These are phyloP conservation scores for Proliferodiscus dingleyae DNA, from an alignment of 2,329 filamentous ascomycete species.

Conservation along the genomic window DNA sequence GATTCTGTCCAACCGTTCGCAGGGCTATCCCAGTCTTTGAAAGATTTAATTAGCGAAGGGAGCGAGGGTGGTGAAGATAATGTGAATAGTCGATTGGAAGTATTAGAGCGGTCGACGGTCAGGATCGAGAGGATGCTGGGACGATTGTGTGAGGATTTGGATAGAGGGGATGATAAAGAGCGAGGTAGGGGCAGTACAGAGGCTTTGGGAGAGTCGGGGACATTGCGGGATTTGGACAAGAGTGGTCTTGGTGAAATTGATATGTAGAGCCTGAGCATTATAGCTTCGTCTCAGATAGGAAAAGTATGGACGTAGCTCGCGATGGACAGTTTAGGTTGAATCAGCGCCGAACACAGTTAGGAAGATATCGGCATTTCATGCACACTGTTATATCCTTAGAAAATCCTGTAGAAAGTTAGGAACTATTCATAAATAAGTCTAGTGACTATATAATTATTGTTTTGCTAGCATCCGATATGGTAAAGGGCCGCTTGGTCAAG, in stretches of 20 bases:
- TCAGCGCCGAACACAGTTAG: no score
- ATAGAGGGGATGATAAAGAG: constrained; percentile 8
- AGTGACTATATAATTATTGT: no score
- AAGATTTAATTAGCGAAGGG: constrained; percentile 18
- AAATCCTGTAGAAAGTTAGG: no score
- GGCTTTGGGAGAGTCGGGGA: constrained; percentile 7
- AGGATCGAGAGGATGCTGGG: constrained; percentile 27
- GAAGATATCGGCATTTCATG: no score
- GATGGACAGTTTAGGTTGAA: not conserved
- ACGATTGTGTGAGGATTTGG: constrained; percentile 21
- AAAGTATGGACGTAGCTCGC: not conserved
- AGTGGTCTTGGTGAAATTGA: constrained; percentile 20
- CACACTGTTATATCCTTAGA: no score
- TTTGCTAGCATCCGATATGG: no score
- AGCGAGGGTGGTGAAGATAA: constrained; percentile 18
- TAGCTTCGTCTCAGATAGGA: not conserved
- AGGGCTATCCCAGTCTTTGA: constrained; percentile 20
- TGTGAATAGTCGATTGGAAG: constrained; percentile 19
- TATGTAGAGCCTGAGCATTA: constrained; percentile 1
- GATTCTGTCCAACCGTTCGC: constrained; percentile 28
- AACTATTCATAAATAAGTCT: no score
- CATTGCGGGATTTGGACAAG: constrained; percentile 19
- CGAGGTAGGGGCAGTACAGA: not conserved
- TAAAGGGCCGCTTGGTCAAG: no score
- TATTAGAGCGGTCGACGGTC: constrained; percentile 20